These are phyloP conservation scores for Cytospora chrysosperma DNA, from an alignment of 2,329 filamentous ascomycete genomes.

Conservation along the genomic window DNA sequence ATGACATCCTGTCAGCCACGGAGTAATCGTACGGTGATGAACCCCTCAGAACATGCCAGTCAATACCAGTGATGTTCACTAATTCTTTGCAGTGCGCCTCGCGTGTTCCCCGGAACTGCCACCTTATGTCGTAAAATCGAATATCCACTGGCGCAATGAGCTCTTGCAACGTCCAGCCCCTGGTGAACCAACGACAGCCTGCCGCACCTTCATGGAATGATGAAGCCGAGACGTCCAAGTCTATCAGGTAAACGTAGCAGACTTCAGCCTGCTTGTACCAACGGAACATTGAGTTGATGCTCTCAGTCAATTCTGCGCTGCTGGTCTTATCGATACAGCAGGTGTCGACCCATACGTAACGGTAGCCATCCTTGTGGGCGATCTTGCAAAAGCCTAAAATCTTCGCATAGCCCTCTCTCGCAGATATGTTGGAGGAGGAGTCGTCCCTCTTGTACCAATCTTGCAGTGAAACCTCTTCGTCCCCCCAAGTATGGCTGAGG, in stretches of 20 bases:
- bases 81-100: neutral
- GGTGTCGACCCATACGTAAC: conserved; percentile 16
- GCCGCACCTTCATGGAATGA: neutral
- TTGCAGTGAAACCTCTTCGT: neutral
- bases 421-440: neutral
- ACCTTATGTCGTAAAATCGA: conserved; percentile 23
- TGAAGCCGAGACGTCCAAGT: neutral
- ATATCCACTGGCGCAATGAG: conserved; percentile 23
- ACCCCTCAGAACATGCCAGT: neutral
- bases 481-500: neutral
- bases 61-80: neutral
- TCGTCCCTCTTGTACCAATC: neutral
- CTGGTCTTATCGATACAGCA: conserved; percentile 18
- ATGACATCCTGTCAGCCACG: conserved; percentile 30
- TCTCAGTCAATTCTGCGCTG: conserved; percentile 6
- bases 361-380: conserved; percentile 30
- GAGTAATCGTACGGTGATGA: neutral
- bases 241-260: conserved; percentile 8
- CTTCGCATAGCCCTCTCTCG: neutral
- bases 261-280: conserved; percentile 8
- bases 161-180: conserved; percentile 20
- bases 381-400: conserved; percentile 35
- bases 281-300: conserved; percentile 15
- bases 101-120: neutral
- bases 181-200: neutral